Evolutionary conservation across 2,329 filamentous ascomycete genomes (phyloP).

Genomic region (Ascochyta fabae): DNA sequence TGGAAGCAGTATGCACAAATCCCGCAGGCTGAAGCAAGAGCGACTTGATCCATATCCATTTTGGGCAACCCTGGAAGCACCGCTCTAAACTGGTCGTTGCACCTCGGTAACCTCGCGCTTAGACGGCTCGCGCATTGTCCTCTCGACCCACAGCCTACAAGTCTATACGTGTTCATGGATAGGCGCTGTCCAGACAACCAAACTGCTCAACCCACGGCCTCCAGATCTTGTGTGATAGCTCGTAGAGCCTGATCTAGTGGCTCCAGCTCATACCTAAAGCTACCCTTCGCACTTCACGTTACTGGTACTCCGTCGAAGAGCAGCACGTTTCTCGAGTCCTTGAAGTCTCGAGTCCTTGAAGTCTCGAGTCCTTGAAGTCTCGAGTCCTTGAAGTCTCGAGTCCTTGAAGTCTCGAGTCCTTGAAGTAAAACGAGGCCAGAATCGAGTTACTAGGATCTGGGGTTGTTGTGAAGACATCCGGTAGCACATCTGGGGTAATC

Average conservation of each 20-base stretch:
- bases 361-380: no score
- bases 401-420: no score
- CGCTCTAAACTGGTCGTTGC: background rate
- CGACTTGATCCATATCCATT: background rate
- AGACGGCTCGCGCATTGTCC: background rate
- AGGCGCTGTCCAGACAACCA: background rate
- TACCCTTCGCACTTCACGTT: background rate
- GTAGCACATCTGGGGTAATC: background rate
- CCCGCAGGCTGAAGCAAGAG: slow-evolving; percentile 25
- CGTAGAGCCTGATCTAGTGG: no score
- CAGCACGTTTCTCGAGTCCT: no score
- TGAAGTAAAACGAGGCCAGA: background rate
- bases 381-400: no score
- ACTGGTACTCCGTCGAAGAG: no score
- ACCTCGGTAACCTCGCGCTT: background rate
- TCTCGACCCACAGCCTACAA: background rate
- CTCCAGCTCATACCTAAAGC: background rate
- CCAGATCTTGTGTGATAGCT: background rate
- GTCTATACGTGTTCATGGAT: background rate
- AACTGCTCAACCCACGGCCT: background rate
- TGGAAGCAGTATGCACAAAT: slow-evolving; percentile 66
- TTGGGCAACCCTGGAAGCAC: background rate
- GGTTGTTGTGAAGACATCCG: slow-evolving; percentile 7
- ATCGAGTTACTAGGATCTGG: background rate
- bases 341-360: no score